phyloP scores from a whole-genome alignment of 257 asterid species.

The Ehretia macrophylla region DNA sequence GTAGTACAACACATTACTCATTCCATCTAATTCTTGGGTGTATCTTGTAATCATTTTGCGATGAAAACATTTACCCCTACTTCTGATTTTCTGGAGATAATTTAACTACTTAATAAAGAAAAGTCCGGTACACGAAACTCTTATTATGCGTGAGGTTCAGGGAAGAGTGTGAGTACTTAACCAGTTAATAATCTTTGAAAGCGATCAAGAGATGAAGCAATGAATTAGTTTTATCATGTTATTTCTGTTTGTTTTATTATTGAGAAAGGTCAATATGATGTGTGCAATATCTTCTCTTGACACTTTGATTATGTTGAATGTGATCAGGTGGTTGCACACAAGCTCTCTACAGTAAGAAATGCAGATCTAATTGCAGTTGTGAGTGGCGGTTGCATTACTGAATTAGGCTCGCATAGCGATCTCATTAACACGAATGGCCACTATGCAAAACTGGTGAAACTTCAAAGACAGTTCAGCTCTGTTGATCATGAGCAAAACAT shows the following conservation, averaged over 20 bases:
- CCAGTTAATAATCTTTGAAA: too few relatives aligned
- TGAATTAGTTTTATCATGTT: too few relatives aligned
- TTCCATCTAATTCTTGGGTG: too few relatives aligned
- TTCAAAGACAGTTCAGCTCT: conserved; percentile 59
- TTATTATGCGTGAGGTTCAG: too few relatives aligned
- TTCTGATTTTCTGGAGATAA: too few relatives aligned
- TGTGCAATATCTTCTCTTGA: neutral
- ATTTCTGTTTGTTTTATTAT: too few relatives aligned
- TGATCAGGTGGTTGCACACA: conserved; percentile 83
- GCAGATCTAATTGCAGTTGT: conserved; percentile 72
- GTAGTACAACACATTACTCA: too few relatives aligned
- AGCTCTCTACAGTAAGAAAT: conserved; percentile 73
- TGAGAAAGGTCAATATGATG: too few relatives aligned
- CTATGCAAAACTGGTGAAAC: conserved; percentile 55
- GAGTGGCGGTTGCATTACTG: conserved; percentile 46
- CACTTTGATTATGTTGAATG: conserved; percentile 1
- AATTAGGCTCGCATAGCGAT: conserved; percentile 62
- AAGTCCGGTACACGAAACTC: too few relatives aligned
- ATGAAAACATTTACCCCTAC: neutral
- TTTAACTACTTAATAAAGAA: neutral
- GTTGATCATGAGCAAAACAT: conserved; percentile 44
- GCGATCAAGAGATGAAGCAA: too few relatives aligned
- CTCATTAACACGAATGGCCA: conserved; percentile 56
- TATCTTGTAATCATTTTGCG: too few relatives aligned
- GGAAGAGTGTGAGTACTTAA: too few relatives aligned